Base-by-base conservation (phyloP, 2,329 filamentous ascomycete species). In the Verticillium longisporum region DNA sequence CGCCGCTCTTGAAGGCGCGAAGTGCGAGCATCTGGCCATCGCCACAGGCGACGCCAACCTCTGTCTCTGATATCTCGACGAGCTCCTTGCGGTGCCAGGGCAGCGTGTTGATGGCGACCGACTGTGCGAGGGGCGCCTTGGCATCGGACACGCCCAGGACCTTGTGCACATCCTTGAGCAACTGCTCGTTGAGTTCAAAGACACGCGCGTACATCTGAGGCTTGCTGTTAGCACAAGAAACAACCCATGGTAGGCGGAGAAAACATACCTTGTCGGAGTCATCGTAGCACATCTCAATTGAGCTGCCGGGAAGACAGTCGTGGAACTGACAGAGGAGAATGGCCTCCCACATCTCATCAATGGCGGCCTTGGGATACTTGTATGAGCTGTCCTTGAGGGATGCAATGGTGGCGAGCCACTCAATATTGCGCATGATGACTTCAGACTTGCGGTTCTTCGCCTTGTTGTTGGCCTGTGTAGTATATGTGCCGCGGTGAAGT, bases 211-310 rank as follows among this genome's bases (percentile, higher is more conserved):
- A 99, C 6, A 97, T 82, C 82, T 88, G 18, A 2, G 10, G 15
- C 11, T 15, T 10, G n/a, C 9, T 15, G 55, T 55, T 1, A 57
- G 33, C 6, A 60, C 7, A 18, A 26, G 38, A 31, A 11, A 60
- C 7, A 18, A 26, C 56, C 6, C 21, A 58, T 11, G 26, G 50
- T 6, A 31, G 36, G 31, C 41, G 33, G 53, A 6, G 2, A 7
- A 14, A 18, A 55, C 76, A 72, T 74, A 86, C 84, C 77, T 92
- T 84, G 71, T 97, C 90, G 3, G 93, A 96, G 72, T 99, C 95
- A 72, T 96, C 91, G 69, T 98, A 98, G 74, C 92, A 97, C 92
- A 98, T 97, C 74, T 96, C 93, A 68, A 99, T 98, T 37, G 87
- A 91, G 71, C 92, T 97, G 61, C 95, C 95, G 0, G 95, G 95